A percentile compares a stretch with the other conserved stretches of the same genome.
These are phyloP conservation scores for Dendryphion nanum DNA, from an alignment of 2,329 filamentous ascomycete species.

Conservation along the genomic window DNA sequence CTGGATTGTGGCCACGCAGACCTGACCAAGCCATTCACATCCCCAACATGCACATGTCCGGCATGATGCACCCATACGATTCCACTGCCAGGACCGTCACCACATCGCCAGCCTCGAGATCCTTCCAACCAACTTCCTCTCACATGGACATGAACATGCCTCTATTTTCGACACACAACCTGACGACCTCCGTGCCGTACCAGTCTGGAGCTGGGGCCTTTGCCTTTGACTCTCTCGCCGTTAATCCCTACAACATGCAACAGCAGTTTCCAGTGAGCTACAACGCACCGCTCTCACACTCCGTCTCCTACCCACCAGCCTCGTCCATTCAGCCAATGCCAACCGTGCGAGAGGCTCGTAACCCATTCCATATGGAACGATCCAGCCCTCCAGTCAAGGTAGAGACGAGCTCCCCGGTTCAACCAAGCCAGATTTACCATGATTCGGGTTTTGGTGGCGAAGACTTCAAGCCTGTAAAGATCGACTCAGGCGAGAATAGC, in stretches of 20 bases:
- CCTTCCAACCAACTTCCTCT: constrained; percentile 28
- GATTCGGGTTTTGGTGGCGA: constrained; percentile 28
- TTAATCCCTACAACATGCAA: constrained; percentile 39
- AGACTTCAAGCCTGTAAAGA: constrained; percentile 47
- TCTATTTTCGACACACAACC: constrained; percentile 27
- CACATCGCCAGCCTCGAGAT: constrained; percentile 23
- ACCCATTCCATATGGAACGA: constrained; percentile 19
- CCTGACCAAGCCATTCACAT: constrained; percentile 28
- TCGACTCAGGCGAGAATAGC: constrained; percentile 37
- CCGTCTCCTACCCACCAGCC: constrained; percentile 21
- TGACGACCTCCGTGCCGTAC: constrained; percentile 33
- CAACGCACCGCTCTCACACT: constrained; percentile 21
- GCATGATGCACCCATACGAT: constrained; percentile 31
- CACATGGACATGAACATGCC: constrained; percentile 37
- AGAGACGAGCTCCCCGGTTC: constrained; percentile 43
- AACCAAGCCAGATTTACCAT: constrained; percentile 41
- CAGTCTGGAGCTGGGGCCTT: constrained; percentile 36
- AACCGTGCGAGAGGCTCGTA: constrained; percentile 27
- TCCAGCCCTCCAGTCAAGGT: constrained; percentile 43
- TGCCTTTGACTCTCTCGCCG: constrained; percentile 31
- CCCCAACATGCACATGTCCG: constrained; percentile 28
- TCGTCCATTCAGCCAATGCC: constrained; percentile 23
- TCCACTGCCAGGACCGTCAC: constrained; percentile 21
- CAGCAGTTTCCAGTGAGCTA: constrained; percentile 30
- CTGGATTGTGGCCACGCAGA: constrained; percentile 35